Base-by-base conservation (phyloP, 116 monocot genomes). In the Posidonia oceanica region DNA sequence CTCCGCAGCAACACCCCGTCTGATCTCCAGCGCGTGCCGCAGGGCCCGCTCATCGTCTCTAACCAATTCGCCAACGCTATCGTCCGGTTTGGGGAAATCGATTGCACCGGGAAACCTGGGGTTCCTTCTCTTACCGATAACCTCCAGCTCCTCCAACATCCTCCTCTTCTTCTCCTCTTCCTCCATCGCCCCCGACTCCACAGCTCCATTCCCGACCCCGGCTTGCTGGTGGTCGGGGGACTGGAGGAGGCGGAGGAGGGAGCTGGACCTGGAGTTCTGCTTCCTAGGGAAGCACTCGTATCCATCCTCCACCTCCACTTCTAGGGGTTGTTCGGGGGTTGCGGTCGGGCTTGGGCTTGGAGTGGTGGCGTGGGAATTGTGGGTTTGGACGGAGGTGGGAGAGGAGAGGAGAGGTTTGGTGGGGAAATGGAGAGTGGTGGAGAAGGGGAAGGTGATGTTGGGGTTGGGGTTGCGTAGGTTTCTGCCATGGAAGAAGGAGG, bases 61-160 rank as follows among this genome's bases (percentile, higher is more conserved):
- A 15, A n/a, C 39, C 36, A 79, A 5, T 3, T 11, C 48, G 3
- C 55, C 59, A 58, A 74, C 59, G 10, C 59, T 59, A 42, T 23
- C 44, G 51, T 59, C 11, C 17, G 68, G 20, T 41, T 56, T 77
- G 6, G 94, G 84, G 71, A 85, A 81, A 52, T 81, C 80, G 23
- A 94, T 64, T 17, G 94, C 79, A 40, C 91, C 94, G 6, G 94
- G 94, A 67, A 94, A 94, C 63, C 91, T 74, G 2, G 86, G 77
- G 44, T 61, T 63, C 52, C 88, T 59, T 42, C 71, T 61, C 12
- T 21, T 12, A 15, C 54, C 21, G 18, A 63, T 53, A 7, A 78
- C 71, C 29, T 81, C 75, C 21, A 89, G 75, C 57, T 87, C 81
- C 39, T 76, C 66, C 70, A 81, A 59, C 61, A 72, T 69, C 60